Evolutionary conservation across 108 stramenopile genomes (phyloP), one percentile per base, ranked within the genome.

Genomic region (Mediolabrus comicus): DNA sequence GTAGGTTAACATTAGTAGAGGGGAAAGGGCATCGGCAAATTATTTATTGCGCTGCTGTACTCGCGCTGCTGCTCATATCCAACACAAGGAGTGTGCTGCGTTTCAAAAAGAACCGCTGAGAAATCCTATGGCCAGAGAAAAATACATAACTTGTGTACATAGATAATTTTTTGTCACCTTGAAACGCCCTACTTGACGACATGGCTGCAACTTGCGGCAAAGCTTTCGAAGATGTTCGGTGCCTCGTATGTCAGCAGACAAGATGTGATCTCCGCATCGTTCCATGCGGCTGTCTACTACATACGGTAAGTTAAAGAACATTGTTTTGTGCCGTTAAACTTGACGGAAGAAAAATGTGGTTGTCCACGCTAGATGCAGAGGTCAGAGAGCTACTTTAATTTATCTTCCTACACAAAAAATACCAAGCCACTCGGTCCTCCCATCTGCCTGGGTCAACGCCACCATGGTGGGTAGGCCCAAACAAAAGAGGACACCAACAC

Each of bases 241-340:
- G 71, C 52, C 13, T 49, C 11, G 32, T 63, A 1, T 72, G 71
- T 26, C 71, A 63, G 53, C 71, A 72, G 26, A 16, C 35, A 0
- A 24, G 62, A 24, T 62, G 74, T 28, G 89, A 90, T 32, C 29
- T 90, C 31, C 81, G 76, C 31, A 39, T 90, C 5, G n/a, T 69
- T n/a, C 77, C 73, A 22, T 90, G 89, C 58, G 84, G 86, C 36
- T 90, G 89, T 36, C 58, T 69, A 11, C 67, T 90, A 28, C 86
- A 90, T 77, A 81, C 86, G 71, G 86, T 87, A 59, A 80, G 89
- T 83, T 1, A 16, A 53, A 8, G 57, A 19, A 14, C 28, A 49
- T 22, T 64, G 5, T 26, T 24, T 43, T 31, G 17, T 65, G 41
- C 33, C 36, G 30, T 14, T 19, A 26, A 3, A 7, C 6, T 4